A percentile compares a stretch with the other conserved stretches of the same genome.
Evolutionary conservation across 2,329 filamentous ascomycete species (phyloP).

Genomic region (Sphaerostilbella broomeana): DNA sequence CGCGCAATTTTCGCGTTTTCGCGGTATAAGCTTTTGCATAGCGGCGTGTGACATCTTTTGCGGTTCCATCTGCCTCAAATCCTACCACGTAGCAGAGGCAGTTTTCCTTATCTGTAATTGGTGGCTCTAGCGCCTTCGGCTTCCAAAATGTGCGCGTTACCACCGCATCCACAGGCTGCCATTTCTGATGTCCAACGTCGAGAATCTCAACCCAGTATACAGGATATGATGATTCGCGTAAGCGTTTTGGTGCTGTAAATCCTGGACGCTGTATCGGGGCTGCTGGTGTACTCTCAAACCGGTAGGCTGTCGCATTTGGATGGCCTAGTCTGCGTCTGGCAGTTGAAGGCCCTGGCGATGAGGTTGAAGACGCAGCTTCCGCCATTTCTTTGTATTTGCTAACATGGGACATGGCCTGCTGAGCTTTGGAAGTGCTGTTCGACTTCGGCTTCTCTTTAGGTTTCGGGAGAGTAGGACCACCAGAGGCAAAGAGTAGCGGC

Average conservation of each 20-base stretch:
- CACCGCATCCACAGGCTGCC: conserved; percentile 80
- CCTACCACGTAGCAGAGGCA: conserved; percentile 76
- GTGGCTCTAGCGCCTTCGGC: conserved; percentile 72
- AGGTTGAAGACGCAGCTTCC: conserved; percentile 22
- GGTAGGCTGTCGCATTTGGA: conserved; percentile 47
- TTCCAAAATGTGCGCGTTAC: conserved; percentile 73
- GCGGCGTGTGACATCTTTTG: conserved; percentile 77
- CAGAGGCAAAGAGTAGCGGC: conserved; percentile 60
- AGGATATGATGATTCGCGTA: conserved; percentile 68
- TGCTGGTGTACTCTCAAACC: conserved; percentile 39
- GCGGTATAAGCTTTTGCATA: conserved; percentile 86
- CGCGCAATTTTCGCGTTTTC: conserved; percentile 75
- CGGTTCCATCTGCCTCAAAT: conserved; percentile 73
- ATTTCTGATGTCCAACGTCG: conserved; percentile 79
- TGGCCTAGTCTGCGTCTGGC: conserved; percentile 46
- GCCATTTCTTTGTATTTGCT: conserved; percentile 30
- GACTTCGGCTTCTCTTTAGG: conserved; percentile 25
- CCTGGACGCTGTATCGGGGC: conserved; percentile 27
- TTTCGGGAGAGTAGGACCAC: conserved; percentile 43
- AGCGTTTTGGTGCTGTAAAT: conserved; percentile 33
- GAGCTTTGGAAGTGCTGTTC: conserved; percentile 26
- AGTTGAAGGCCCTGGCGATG: conserved; percentile 28
- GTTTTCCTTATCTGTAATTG: conserved; percentile 69
- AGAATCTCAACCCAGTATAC: conserved; percentile 95
- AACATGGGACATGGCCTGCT: conserved; percentile 22